Percentiles rank a stretch among this genome's conserved stretches.
These are phyloP conservation scores for Epichloe bromicola DNA, from an alignment of 2,329 filamentous ascomycete species.

Conservation along the genomic window DNA sequence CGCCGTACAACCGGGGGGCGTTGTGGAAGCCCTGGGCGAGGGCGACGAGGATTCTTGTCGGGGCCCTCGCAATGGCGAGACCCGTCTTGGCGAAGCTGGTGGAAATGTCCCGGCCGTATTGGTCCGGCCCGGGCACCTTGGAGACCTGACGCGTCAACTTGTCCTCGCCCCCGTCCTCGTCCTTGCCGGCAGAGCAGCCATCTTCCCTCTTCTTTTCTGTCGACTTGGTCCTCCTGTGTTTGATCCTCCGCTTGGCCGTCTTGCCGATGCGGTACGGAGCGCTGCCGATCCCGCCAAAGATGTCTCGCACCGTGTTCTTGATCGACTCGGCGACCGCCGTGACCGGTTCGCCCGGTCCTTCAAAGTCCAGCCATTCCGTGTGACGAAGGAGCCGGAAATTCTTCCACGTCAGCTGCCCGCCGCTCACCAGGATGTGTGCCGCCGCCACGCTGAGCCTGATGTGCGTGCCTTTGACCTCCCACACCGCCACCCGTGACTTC, in stretches of 20 bases:
- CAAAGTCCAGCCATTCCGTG: constrained; percentile 65
- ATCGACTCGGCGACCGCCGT: constrained; percentile 52
- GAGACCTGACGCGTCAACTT: background rate
- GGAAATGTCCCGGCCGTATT: constrained; percentile 37
- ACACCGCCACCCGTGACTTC: constrained; percentile 48
- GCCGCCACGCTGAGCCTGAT: constrained; percentile 50
- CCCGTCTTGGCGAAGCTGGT: constrained; percentile 38
- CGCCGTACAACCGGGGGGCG: constrained; percentile 53
- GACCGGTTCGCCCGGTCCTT: constrained; percentile 60
- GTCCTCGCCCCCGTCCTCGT: constrained; percentile 5
- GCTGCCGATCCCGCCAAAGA: constrained; percentile 49
- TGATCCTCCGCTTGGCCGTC: constrained; percentile 36
- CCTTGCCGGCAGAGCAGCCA: constrained; percentile 5
- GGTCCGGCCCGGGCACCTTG: constrained; percentile 9
- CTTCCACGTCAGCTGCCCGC: constrained; percentile 49
- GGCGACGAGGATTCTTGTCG: constrained; percentile 47
- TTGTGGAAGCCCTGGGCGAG: constrained; percentile 60
- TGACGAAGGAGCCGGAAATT: constrained; percentile 51
- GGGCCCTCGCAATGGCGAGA: constrained; percentile 39
- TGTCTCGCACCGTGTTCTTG: constrained; percentile 41
- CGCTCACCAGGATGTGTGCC: constrained; percentile 49
- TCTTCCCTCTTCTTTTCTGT: constrained; percentile 29
- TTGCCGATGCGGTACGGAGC: constrained; percentile 50
- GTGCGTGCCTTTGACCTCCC: constrained; percentile 49
- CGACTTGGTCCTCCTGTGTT: constrained; percentile 28